Conservation (phyloP, 345 rosid species). For the Boechera divaricarpa region DNA sequence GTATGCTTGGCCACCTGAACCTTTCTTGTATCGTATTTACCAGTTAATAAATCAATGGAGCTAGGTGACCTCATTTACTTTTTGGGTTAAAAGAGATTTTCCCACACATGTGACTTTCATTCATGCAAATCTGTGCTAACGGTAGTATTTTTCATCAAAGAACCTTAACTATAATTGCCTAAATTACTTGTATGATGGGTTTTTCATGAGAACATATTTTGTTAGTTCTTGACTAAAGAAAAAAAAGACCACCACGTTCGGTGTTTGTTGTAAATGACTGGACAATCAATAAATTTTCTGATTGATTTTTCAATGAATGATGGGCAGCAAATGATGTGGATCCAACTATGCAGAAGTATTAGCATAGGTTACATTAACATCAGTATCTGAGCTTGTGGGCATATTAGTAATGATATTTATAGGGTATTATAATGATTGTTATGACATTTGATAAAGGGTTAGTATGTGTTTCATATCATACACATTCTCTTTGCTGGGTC, state of each 20-base stretch:
- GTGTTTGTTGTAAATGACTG: conserved; percentile 8
- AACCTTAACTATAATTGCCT: neutral
- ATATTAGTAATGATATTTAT: neutral
- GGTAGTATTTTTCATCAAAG: neutral
- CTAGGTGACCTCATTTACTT: neutral
- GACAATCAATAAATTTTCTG: neutral
- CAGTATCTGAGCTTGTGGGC: conserved; percentile 22
- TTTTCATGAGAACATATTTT: neutral
- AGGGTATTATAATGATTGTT: neutral
- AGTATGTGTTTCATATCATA: conserved; percentile 19
- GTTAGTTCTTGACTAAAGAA: conserved; percentile 24
- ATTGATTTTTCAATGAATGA: conserved; percentile 19
- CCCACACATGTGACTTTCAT: neutral
- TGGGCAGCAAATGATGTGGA: conserved; percentile 21
- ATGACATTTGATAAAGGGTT: conserved; percentile 7
- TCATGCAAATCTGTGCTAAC: neutral
- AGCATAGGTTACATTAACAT: neutral
- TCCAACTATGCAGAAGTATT: conserved; percentile 19
- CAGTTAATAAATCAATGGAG: neutral
- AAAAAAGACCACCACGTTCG: neutral
- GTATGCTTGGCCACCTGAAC: conserved; percentile 50
- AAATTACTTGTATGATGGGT: neutral
- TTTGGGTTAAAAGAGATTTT: conserved; percentile 1
- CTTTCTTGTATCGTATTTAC: conserved; percentile 2
- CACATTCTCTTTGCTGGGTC: conserved; percentile 5